Evolutionary conservation across 2,329 filamentous ascomycete genomes (phyloP).

Genomic region (Microthyrium microscopicum): DNA sequence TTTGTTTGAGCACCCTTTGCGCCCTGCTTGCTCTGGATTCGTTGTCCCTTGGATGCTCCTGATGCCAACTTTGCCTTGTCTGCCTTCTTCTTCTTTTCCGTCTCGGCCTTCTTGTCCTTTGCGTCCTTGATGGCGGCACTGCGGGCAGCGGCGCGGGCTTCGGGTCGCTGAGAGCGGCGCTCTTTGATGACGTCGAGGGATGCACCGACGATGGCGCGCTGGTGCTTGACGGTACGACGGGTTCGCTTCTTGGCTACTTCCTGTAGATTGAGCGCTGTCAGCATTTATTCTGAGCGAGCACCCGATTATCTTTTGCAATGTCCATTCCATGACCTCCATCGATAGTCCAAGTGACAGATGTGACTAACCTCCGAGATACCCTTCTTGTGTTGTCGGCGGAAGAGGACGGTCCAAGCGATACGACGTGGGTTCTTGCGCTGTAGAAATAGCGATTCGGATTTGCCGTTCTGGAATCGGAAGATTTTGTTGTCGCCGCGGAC

Average conservation of each 20-base stretch:
- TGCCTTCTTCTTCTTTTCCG: conserved; percentile 87
- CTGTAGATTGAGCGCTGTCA: conserved; percentile 30
- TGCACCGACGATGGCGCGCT: conserved; percentile 97
- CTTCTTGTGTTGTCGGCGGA: conserved; percentile 99
- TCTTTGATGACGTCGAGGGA: conserved; percentile 99
- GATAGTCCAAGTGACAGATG: neutral
- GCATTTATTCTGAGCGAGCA: neutral
- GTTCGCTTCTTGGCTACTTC: conserved; percentile 99
- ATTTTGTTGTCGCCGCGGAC: conserved; percentile 99
- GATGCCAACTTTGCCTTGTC: conserved; percentile 95
- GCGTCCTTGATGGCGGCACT: conserved; percentile 82
- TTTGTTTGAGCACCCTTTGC: conserved; percentile 80
- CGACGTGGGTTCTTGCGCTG: conserved; percentile 99
- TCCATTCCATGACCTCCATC: neutral
- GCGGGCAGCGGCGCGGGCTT: conserved; percentile 86
- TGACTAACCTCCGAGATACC: conserved; percentile 96
- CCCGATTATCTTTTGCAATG: neutral
- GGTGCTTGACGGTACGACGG: conserved; percentile 92
- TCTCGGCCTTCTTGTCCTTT: conserved; percentile 94
- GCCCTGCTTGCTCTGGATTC: conserved; percentile 92
- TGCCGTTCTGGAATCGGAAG: conserved; percentile 99
- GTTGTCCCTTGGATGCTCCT: conserved; percentile 58
- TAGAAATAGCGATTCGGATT: conserved; percentile 98
- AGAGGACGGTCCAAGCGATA: conserved; percentile 97
- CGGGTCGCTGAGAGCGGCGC: conserved; percentile 84